Conservation (phyloP, 179 eudicot species). For the Drosera spatulata region DNA sequence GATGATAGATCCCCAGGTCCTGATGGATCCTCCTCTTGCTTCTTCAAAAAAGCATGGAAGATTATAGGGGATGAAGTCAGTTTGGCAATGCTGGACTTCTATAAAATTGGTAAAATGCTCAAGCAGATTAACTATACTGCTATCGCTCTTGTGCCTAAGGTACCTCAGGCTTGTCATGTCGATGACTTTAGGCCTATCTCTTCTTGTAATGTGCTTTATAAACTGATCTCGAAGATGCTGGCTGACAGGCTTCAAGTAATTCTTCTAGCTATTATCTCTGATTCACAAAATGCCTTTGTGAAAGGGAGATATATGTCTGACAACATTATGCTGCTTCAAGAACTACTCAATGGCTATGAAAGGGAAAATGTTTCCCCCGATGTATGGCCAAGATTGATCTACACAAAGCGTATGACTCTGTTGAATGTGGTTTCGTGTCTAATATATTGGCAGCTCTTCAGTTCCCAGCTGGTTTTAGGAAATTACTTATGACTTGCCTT, state of each 20-base stretch:
- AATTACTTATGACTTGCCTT: background rate
- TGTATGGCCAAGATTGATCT: background rate
- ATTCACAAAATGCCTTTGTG: background rate
- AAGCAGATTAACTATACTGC: background rate
- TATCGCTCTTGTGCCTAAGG: background rate
- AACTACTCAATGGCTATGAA: background rate
- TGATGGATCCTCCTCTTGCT: too few species aligned
- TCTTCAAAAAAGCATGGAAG: too few species aligned
- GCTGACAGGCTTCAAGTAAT: background rate
- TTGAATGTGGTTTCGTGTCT: background rate
- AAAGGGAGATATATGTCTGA: background rate
- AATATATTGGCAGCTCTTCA: background rate
- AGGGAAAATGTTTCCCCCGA: background rate
- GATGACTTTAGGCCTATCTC: slow-evolving; percentile 1
- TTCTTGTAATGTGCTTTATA: background rate
- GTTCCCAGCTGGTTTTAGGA: background rate
- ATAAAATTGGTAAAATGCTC: too few species aligned
- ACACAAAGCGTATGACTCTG: slow-evolving; percentile 1
- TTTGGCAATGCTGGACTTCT: too few species aligned
- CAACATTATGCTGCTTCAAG: background rate
- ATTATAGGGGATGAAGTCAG: too few species aligned
- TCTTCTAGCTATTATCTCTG: background rate
- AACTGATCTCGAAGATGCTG: background rate
- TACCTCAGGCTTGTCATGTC: background rate
- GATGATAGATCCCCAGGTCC: too few species aligned